Evolutionary conservation across 2,329 filamentous ascomycete species (phyloP).

Genomic region (Teratosphaeria viscida): DNA sequence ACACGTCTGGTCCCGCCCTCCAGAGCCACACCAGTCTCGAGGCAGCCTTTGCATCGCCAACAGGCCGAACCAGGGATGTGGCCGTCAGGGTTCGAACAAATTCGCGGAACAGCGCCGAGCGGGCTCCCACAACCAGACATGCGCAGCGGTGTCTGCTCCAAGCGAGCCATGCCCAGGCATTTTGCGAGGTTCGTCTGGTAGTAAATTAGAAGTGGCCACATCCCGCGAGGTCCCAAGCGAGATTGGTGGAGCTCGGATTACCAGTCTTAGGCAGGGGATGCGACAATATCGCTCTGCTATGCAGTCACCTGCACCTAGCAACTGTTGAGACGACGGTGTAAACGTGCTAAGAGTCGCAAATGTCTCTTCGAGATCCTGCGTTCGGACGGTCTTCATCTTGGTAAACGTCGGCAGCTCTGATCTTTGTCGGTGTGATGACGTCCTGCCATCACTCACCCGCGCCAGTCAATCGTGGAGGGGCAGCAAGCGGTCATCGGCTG

Average conservation of each 20-base stretch:
- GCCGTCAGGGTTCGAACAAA: not conserved
- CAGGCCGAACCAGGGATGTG: not conserved
- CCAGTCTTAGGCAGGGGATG: not conserved
- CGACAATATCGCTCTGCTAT: not conserved
- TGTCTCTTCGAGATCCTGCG: not conserved
- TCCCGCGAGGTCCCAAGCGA: not conserved
- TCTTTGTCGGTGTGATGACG: not conserved
- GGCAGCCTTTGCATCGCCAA: not conserved
- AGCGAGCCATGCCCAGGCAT: not conserved
- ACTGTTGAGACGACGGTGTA: not conserved
- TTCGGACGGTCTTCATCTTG: not conserved
- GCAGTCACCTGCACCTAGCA: not conserved
- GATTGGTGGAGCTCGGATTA: not conserved
- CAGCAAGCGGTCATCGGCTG: not conserved
- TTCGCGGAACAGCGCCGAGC: not conserved
- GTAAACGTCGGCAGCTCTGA: not conserved
- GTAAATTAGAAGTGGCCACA: not conserved
- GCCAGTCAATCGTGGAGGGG: not conserved
- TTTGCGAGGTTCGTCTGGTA: not conserved
- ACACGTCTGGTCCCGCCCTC: not conserved
- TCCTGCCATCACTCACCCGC: not conserved
- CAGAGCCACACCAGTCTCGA: not conserved
- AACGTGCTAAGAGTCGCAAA: not conserved
- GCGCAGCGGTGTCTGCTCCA: not conserved
- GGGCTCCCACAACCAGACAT: too few species aligned